A percentile compares a stretch with the other conserved stretches of the same genome.
phyloP scores from a whole-genome alignment of 495 filamentous ascomycete genomes.

The Pyrenula massariospora region DNA sequence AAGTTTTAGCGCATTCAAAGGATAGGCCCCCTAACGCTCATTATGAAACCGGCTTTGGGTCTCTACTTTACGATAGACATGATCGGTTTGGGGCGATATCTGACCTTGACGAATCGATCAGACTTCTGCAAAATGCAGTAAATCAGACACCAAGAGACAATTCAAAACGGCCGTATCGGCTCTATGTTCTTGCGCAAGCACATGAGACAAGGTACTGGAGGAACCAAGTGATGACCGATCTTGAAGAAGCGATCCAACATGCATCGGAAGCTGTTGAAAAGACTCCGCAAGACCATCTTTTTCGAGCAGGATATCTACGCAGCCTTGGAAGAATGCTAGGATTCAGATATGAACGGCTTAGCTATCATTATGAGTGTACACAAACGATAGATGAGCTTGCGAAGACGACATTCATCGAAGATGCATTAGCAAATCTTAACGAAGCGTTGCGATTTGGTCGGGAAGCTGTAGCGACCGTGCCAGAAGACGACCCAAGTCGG shows the following conservation, averaged over 20 bases:
- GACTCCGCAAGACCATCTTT: slow-evolving; percentile 2
- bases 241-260: slow-evolving; percentile 9
- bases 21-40: too few relatives aligned
- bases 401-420: too few relatives aligned
- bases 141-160: slow-evolving; percentile 7
- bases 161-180: slow-evolving; percentile 5
- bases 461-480: too few relatives aligned
- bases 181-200: slow-evolving; percentile 9
- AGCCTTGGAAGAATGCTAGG: background rate
- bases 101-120: slow-evolving; percentile 10
- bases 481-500: too few relatives aligned
- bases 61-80: slow-evolving; percentile 1
- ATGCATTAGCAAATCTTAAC: too few relatives aligned
- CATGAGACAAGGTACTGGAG: slow-evolving; percentile 4
- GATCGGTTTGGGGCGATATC: slow-evolving; percentile 6
- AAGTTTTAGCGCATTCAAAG: slow-evolving; percentile 8
- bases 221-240: slow-evolving; percentile 6
- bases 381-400: too few relatives aligned
- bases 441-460: too few relatives aligned
- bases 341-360: background rate
- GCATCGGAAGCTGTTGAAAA: slow-evolving; percentile 1
- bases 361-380: too few relatives aligned
- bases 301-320: background rate
- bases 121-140: slow-evolving; percentile 5
- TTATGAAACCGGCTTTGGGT: background rate